A percentile compares a stretch with the other conserved stretches of the same genome.
Evolutionary conservation across 345 rosid species (phyloP).

Genomic region (Pugionium cornutum): DNA sequence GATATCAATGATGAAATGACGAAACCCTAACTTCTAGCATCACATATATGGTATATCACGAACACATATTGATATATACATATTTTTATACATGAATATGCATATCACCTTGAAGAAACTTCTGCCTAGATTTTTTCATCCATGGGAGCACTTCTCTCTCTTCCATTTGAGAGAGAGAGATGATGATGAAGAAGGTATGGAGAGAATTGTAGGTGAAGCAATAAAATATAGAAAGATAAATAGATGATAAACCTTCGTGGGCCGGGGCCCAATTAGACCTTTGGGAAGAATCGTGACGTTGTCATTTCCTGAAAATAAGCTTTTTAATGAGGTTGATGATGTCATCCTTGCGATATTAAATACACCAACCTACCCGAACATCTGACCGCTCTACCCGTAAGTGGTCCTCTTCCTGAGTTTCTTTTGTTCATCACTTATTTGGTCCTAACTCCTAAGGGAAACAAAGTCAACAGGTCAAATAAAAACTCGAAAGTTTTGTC

Average conservation of each 20-base stretch:
- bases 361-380: conserved; percentile 34
- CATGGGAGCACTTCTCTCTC: conserved; percentile 41
- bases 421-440: neutral
- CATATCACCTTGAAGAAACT: conserved; percentile 48
- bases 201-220: conserved; percentile 20
- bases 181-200: conserved; percentile 21
- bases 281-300: conserved; percentile 30
- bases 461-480: conserved; percentile 43
- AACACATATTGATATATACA: neutral
- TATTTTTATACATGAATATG: neutral
- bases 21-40: conserved; percentile 25
- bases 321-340: conserved; percentile 25
- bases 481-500: conserved; percentile 27
- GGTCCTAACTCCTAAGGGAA: neutral
- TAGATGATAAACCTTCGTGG: conserved; percentile 30
- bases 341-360: conserved; percentile 30
- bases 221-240: neutral
- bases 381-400: conserved; percentile 37
- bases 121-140: conserved; percentile 47
- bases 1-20: conserved; percentile 21
- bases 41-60: neutral
- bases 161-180: conserved; percentile 36
- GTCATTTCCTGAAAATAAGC: conserved; percentile 24
- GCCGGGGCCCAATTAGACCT: conserved; percentile 41
- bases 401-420: conserved; percentile 33